These are phyloP conservation scores for Kazachstania viticola DNA, from an alignment of 805 yeast species.

Conservation along the genomic window DNA sequence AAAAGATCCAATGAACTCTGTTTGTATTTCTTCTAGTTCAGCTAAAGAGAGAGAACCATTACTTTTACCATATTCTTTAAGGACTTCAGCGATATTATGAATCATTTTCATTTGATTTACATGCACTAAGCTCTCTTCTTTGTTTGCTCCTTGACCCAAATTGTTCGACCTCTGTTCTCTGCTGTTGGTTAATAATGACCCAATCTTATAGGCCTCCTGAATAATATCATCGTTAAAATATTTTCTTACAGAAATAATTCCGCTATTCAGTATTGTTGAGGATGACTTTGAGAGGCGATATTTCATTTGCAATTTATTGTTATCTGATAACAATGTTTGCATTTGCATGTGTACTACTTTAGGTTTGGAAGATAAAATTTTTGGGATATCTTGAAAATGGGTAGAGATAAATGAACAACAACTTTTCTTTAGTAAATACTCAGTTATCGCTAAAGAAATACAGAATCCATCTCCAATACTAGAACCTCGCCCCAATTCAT, in stretches of 20 bases:
- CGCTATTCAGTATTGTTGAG: too few species aligned
- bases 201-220: too few species aligned
- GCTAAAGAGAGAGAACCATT: conserved; percentile 1
- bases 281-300: too few species aligned
- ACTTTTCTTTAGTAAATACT: conserved; percentile 22
- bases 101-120: conserved; percentile 17
- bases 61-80: conserved; percentile 3
- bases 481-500: conserved; percentile 47
- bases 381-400: conserved; percentile 34
- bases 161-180: too few species aligned
- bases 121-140: too few species aligned
- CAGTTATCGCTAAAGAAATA: conserved; percentile 35
- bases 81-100: conserved; percentile 18
- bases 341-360: conserved; percentile 31
- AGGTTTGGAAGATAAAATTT: conserved; percentile 23
- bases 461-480: conserved; percentile 42
- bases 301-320: too few species aligned
- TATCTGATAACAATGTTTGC: too few species aligned
- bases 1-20: conserved; percentile 9
- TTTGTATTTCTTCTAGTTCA: conserved; percentile 16
- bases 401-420: conserved; percentile 33
- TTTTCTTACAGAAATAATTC: conserved; percentile 19
- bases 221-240: conserved; percentile 20
- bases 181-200: too few species aligned
- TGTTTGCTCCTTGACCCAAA: too few species aligned